Evolutionary conservation across 1,284 basidiomycete genomes (phyloP), one percentile per base, ranked within the genome.

Genomic region (Ceraceosorus guamensis): DNA sequence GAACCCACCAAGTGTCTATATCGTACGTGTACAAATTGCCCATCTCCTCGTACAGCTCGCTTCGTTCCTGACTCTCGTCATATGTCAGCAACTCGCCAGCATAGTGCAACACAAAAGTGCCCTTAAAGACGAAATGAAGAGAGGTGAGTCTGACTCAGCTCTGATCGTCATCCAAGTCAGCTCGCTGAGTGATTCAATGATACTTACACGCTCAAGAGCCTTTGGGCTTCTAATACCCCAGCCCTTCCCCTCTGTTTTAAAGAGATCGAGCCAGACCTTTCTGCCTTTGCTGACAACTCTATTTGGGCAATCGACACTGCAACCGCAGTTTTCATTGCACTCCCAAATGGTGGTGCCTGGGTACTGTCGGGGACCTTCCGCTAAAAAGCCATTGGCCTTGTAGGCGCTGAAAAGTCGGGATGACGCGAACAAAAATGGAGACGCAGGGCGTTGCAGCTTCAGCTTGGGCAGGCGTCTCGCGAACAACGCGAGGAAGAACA

Each of bases 261-360:
- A 5, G 79, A 77, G 58, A 79, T 80, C 66, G 81, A 71, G 56
- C 4, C 32, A 13, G 14, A 58, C 66, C 30, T 54, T 83, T 32
- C 90, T 80, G 1, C 91, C 91, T 60, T 84, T 81, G 65, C 91
- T 88, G 24, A 90, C 87, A 66, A 91, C 90, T 70, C 89, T 79
- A 76, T 93, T 93, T 50, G 78, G 79, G 73, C 91, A 95, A 0
- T 86, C 84, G 11, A 41, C 2, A 3, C 84, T 83, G 76, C 91
- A 95, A 0, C 82, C 80, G 73, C 91, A 95, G 13, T 84, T 78
- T 46, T 83, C 83, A 67, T 91, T 89, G 75, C 91, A 95, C 76
- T 93, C 91, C 68, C 88, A 89, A 37, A 92, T 85, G 0, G 89
- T 85, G 53, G 82, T 54, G 10, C 56, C 58, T 11, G 34, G 5